These are phyloP conservation scores for Ceratocystis destructans DNA, from an alignment of 2,329 filamentous ascomycete genomes.

Conservation along the genomic window DNA sequence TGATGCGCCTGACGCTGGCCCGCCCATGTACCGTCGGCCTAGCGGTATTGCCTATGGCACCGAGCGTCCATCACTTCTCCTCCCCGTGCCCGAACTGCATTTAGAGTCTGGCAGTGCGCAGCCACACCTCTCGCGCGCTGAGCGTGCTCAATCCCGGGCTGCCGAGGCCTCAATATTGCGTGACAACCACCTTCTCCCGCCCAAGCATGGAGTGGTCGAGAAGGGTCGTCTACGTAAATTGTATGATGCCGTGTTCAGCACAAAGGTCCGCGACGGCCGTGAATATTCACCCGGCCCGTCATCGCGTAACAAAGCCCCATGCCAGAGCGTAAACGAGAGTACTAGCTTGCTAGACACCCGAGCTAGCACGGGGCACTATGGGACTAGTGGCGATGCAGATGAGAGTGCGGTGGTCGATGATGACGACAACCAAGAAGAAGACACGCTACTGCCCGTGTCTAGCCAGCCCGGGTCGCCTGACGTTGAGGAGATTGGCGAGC, in stretches of 20 bases:
- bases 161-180: conserved; percentile 48
- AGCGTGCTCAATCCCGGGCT: conserved; percentile 42
- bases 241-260: conserved; percentile 42
- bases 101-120: conserved; percentile 30
- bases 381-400: neutral
- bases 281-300: conserved; percentile 17
- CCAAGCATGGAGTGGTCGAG: conserved; percentile 31
- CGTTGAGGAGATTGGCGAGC: conserved; percentile 49
- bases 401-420: conserved; percentile 23
- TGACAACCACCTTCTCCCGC: conserved; percentile 52
- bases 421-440: conserved; percentile 20
- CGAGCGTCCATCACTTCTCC: conserved; percentile 44
- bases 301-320: neutral
- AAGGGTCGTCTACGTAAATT: conserved; percentile 25
- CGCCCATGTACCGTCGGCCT: conserved; percentile 56
- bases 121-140: conserved; percentile 35
- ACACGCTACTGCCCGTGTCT: conserved; percentile 28
- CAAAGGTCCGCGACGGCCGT: conserved; percentile 28
- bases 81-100: conserved; percentile 44
- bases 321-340: conserved; percentile 11
- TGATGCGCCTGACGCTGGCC: conserved; percentile 27
- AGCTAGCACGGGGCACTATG: conserved; percentile 2
- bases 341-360: conserved; percentile 2
- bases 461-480: conserved; percentile 27
- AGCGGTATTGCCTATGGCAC: conserved; percentile 63